Evolutionary conservation across 2,329 filamentous ascomycete species (phyloP), one percentile per base, ranked within the genome.

Genomic region (Aspergillus phoenicis): DNA sequence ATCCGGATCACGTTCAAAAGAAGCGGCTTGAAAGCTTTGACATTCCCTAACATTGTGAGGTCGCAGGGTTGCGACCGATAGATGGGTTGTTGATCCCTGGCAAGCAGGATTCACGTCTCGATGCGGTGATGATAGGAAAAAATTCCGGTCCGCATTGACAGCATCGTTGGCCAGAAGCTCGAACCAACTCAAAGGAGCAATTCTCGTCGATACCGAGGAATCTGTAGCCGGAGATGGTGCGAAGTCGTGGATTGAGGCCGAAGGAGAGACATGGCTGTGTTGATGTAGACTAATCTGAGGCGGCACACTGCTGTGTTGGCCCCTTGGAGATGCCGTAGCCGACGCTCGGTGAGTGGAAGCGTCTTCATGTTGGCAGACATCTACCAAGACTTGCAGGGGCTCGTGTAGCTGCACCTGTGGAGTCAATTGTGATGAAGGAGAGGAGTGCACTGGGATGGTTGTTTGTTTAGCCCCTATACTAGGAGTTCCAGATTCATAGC

Each of bases 141-240:
- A 64, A 13, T 57, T 57, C n/a, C 57, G 58, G 38, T 64, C 58
- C 28, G 61, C 62, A 15, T 63, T 63, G 17, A 65, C 64, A 1
- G 64, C 67, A 59, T 70, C 69, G 52, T 64, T 67, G 0, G 68
- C 67, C 26, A 71, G 49, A 2, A 83, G 68, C 52, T 81, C 80
- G 62, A 82, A 82, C 78, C 81, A 83, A 62, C 79, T 77, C 53
- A 81, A 67, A 5, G 80, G 80, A n/a, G 80, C 80, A 13, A 77
- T 73, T 48, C 80, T 77, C 13, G 75, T 64, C 1, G 68, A 66
- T 8, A 56, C 71, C n/a, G 75, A 75, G 11, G 75, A 76, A 6
- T 77, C 66, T 2, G 77, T 76, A 7, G 63, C 68, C n/a, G 68
- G 68, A 13, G 70, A 71, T 5, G 64, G 59, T 4, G 62, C 61